phyloP scores from a whole-genome alignment of 345 rosid species.

The Chamaenerion angustifolium region DNA sequence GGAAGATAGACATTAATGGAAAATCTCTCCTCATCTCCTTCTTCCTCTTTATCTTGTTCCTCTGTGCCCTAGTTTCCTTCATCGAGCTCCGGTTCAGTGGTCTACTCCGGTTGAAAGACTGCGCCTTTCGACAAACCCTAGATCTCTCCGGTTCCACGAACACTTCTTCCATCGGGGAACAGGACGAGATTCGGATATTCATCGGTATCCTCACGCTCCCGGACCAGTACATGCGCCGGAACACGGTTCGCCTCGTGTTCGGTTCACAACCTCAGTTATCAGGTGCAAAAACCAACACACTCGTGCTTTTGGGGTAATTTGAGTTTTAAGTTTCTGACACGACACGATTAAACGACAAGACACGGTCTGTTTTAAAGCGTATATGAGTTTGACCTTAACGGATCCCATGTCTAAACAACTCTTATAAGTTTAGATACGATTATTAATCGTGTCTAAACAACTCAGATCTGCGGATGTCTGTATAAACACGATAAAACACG shows the following conservation, averaged over 20 bases:
- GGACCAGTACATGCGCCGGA: slow-evolving; percentile 58
- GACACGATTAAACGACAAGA: too few species aligned
- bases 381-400: too few species aligned
- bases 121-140: slow-evolving; percentile 22
- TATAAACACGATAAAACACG: too few species aligned
- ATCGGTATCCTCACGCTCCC: slow-evolving; percentile 74
- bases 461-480: too few species aligned
- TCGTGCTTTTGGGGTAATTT: too few species aligned
- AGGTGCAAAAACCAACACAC: too few species aligned
- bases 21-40: slow-evolving; percentile 34
- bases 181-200: slow-evolving; percentile 45
- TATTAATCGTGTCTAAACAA: too few species aligned
- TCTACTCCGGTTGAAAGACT: slow-evolving; percentile 30
- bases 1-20: slow-evolving; percentile 9
- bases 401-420: too few species aligned
- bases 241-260: slow-evolving; percentile 56
- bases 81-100: slow-evolving; percentile 38
- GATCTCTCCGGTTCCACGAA: slow-evolving; percentile 11
- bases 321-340: too few species aligned
- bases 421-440: too few species aligned
- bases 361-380: too few species aligned
- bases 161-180: slow-evolving; percentile 12
- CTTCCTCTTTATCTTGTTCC: slow-evolving; percentile 44
- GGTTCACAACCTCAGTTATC: slow-evolving; percentile 31
- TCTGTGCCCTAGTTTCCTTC: slow-evolving; percentile 45